Percentiles rank a stretch among this genome's conserved stretches.
Evolutionary conservation across 495 filamentous ascomycete species (phyloP).

Genomic region (Usnea hakonensis): DNA sequence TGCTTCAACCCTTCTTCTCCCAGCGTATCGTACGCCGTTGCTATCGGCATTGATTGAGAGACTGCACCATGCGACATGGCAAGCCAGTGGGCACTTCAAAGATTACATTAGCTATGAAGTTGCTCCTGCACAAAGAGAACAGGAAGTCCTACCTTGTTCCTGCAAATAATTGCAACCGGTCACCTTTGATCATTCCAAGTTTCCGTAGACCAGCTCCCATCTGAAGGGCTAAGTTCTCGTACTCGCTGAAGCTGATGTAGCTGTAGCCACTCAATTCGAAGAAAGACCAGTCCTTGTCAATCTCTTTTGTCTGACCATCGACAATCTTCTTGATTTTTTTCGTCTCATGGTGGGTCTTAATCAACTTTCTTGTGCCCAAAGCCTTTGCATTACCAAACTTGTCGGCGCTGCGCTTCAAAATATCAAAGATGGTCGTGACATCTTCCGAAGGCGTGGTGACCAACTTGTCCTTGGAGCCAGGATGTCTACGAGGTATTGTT

Average conservation of each 20-base stretch:
- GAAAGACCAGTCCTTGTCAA: slow-evolving; percentile 94
- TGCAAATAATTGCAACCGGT: slow-evolving; percentile 82
- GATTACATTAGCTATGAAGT: background rate
- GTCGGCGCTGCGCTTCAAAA: slow-evolving; percentile 66
- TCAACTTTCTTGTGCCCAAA: slow-evolving; percentile 68
- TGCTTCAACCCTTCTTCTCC: slow-evolving; percentile 90
- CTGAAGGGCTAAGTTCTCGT: slow-evolving; percentile 65
- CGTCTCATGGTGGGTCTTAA: slow-evolving; percentile 81
- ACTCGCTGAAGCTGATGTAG: slow-evolving; percentile 83
- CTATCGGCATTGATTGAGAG: slow-evolving; percentile 91
- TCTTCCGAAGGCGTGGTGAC: slow-evolving; percentile 57
- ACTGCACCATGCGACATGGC: slow-evolving; percentile 64
- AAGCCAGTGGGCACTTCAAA: slow-evolving; percentile 56
- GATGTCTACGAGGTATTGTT: slow-evolving; percentile 81
- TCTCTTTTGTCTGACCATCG: slow-evolving; percentile 79
- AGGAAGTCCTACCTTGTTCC: slow-evolving; percentile 56
- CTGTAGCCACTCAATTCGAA: slow-evolving; percentile 86
- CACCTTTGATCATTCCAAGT: slow-evolving; percentile 64
- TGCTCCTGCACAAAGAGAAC: background rate
- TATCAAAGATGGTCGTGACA: slow-evolving; percentile 78
- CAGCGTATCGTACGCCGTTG: slow-evolving; percentile 96
- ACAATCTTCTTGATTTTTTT: slow-evolving; percentile 97
- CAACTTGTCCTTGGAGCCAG: slow-evolving; percentile 62
- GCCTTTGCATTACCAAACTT: slow-evolving; percentile 86
- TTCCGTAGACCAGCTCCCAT: slow-evolving; percentile 72